Evolutionary conservation across 169 alveolate species (phyloP).

Genomic region (Cryptosporidium sp.): DNA sequence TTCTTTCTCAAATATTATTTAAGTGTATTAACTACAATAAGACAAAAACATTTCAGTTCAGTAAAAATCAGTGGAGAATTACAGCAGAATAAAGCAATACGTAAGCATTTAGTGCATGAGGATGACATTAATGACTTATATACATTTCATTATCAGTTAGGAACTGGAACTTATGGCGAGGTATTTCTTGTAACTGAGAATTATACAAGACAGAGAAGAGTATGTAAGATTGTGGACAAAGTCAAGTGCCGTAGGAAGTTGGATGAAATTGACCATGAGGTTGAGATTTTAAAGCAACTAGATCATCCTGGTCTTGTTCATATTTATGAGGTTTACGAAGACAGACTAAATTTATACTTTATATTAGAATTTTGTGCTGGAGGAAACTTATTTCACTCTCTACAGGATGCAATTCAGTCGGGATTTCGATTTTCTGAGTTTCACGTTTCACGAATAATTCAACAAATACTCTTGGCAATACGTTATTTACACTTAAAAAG

Average conservation of each 20-base stretch:
- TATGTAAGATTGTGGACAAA: slow-evolving; percentile 60
- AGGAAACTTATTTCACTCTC: slow-evolving; percentile 77
- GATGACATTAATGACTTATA: slow-evolving; percentile 59
- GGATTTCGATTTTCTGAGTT: slow-evolving; percentile 79
- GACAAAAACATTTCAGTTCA: slow-evolving; percentile 47
- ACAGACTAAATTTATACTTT: slow-evolving; percentile 77
- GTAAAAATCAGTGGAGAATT: background rate
- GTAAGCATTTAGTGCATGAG: slow-evolving; percentile 45
- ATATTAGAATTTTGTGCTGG: slow-evolving; percentile 82
- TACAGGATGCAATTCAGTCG: slow-evolving; percentile 75
- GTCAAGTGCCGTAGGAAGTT: slow-evolving; percentile 18
- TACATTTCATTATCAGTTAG: slow-evolving; percentile 54
- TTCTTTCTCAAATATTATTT: slow-evolving; percentile 38
- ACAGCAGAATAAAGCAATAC: slow-evolving; percentile 1
- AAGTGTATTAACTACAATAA: slow-evolving; percentile 36
- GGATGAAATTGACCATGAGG: slow-evolving; percentile 77
- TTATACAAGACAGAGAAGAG: slow-evolving; percentile 59
- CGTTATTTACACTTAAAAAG: slow-evolving; percentile 82
- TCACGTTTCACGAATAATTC: slow-evolving; percentile 81
- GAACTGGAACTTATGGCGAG: slow-evolving; percentile 61
- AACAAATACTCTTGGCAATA: slow-evolving; percentile 81
- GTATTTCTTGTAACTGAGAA: slow-evolving; percentile 61
- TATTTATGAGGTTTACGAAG: slow-evolving; percentile 82
- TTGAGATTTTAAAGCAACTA: slow-evolving; percentile 75
- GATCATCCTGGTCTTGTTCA: slow-evolving; percentile 84